These are phyloP conservation scores for Phyllosticta citriasiana DNA, from an alignment of 2,329 filamentous ascomycete genomes.

Conservation along the genomic window DNA sequence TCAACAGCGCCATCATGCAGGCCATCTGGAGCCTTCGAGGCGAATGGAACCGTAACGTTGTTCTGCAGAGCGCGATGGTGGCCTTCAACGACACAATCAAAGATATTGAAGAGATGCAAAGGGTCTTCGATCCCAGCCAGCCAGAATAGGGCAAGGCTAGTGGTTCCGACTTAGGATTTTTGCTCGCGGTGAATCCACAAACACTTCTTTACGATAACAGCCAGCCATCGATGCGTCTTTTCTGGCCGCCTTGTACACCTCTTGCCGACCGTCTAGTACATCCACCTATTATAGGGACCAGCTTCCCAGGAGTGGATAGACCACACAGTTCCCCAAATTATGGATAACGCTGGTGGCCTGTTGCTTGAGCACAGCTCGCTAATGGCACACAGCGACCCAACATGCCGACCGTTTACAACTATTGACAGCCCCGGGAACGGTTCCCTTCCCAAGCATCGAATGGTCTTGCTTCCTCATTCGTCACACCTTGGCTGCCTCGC, in stretches of 20 bases:
- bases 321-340: not conserved
- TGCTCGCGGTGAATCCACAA: not conserved
- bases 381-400: not conserved
- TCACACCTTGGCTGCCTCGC: not conserved
- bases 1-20: constrained; percentile 85
- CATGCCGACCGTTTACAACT: not conserved
- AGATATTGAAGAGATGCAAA: constrained; percentile 53
- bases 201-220: not conserved
- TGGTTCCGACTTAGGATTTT: not conserved
- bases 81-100: constrained; percentile 67
- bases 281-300: not conserved
- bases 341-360: not conserved
- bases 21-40: constrained; percentile 70
- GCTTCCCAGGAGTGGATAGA: not conserved
- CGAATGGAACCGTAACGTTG: constrained; percentile 74
- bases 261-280: not conserved
- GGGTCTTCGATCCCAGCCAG: constrained; percentile 33
- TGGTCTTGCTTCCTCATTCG: not conserved
- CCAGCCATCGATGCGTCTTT: not conserved
- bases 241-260: not conserved
- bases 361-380: not conserved
- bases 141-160: constrained; percentile 11
- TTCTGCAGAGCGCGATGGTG: constrained; percentile 51
- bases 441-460: not conserved
- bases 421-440: not conserved